Percentiles rank a stretch among this genome's conserved stretches.
Conservation (phyloP, 768 basidiomycete species). For the Leccinum rimulosum region DNA sequence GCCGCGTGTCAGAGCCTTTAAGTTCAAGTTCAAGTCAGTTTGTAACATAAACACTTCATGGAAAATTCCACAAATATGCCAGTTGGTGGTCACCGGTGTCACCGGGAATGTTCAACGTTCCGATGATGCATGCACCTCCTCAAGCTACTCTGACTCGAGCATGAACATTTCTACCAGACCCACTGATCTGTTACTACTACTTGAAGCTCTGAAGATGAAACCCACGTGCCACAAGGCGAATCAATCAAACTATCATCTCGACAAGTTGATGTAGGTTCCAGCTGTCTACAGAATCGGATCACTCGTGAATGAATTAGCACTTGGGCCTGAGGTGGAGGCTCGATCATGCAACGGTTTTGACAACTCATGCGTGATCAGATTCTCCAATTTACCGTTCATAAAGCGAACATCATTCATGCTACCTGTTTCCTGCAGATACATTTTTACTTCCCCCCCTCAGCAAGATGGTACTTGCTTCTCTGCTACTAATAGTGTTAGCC, state of each 20-base stretch:
- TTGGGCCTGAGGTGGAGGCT: neutral
- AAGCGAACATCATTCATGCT: neutral
- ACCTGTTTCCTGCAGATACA: neutral
- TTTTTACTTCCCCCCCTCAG: neutral
- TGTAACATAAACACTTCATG: neutral
- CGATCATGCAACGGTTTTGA: neutral
- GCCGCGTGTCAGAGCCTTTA: neutral
- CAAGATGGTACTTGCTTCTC: slow-evolving; percentile 12
- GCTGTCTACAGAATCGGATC: neutral
- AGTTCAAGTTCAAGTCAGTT: neutral
- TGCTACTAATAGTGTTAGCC: slow-evolving; percentile 12
- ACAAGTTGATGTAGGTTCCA: neutral
- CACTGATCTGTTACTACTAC: neutral
- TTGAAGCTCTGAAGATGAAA: neutral
- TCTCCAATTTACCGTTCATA: neutral
- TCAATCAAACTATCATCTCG: neutral
- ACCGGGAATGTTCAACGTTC: neutral
- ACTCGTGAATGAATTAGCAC: neutral
- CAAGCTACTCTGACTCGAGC: neutral
- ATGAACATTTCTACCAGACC: neutral
- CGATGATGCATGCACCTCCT: neutral
- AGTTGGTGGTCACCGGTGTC: neutral
- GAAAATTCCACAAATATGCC: too few species aligned
- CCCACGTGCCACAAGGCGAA: neutral
- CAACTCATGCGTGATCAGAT: neutral